Evolutionary conservation across 768 basidiomycete genomes (phyloP), one percentile per base, ranked within the genome.

Genomic region (Lentinula boryana): DNA sequence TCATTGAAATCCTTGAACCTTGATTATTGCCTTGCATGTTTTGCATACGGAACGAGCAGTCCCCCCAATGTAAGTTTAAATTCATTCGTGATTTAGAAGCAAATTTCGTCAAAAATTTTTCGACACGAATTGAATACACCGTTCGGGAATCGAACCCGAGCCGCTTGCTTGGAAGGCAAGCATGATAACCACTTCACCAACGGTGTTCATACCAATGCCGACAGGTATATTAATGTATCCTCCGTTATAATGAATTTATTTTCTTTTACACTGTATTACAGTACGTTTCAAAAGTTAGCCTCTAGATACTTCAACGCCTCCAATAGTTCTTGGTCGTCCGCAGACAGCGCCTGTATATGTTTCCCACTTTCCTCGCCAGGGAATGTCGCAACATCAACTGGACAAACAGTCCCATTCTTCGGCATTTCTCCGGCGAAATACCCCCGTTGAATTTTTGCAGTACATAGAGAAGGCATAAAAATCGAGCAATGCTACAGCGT

Each of bases 121-220:
- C n/a, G n/a, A n/a, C n/a, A n/a, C n/a, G n/a, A n/a, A n/a, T n/a
- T n/a, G n/a, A n/a, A n/a, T n/a, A n/a, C n/a, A 57, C 56, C 56
- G 56, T 57, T 57, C 56, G 56, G 56, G 56, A 57, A 57, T 57
- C 56, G 56, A 57, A 57, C 56, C 56, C 56, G 56, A 57, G 56
- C 56, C 56, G 56, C 56, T 57, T 57, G 56, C 56, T 57, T 43
- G 56, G 44, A 57, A 82, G 80, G 80, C 81, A 82, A 81, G 81
- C 79, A 82, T 82, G 80, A 82, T 81, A 81, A 81, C 81, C 80
- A 75, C 77, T 82, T 82, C 81, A 81, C 81, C 80, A 82, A 59
- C 58, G 58, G 58, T 59, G 58, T 59, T 21, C 13, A n/a, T n/a
- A n/a, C n/a, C n/a, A n/a, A n/a, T n/a, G n/a, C n/a, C n/a, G n/a